Evolutionary conservation across 768 basidiomycete species (phyloP).

Genomic region (Aureoboletus auriporus): DNA sequence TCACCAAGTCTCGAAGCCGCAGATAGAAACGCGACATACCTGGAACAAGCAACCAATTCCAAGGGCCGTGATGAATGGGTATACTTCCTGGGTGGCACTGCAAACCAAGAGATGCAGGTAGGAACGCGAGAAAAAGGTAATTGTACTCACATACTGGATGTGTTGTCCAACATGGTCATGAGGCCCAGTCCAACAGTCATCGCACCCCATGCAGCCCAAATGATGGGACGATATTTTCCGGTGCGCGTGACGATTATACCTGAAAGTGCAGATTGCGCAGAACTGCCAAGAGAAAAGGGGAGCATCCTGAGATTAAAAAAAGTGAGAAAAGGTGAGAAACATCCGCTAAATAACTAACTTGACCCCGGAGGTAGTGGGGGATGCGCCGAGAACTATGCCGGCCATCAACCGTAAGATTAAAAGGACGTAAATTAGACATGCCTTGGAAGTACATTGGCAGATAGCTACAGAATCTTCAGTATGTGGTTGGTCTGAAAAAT

Average conservation of each 20-base stretch:
- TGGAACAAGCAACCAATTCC: slow-evolving; percentile 37
- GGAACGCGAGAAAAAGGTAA: neutral
- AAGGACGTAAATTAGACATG: neutral
- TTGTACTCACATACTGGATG: slow-evolving; percentile 25
- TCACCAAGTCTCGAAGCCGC: neutral
- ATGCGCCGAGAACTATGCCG: slow-evolving; percentile 31
- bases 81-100: slow-evolving; percentile 31
- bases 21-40: slow-evolving; percentile 1
- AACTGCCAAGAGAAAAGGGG: slow-evolving; percentile 28
- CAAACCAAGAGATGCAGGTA: neutral
- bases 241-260: slow-evolving; percentile 25
- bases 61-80: slow-evolving; percentile 29
- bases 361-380: slow-evolving; percentile 31
- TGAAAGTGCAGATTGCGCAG: slow-evolving; percentile 15
- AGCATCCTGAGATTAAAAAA: slow-evolving; percentile 30
- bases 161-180: slow-evolving; percentile 34
- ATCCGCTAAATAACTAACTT: slow-evolving; percentile 14
- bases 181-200: slow-evolving; percentile 34
- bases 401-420: neutral
- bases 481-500: neutral
- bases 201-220: slow-evolving; percentile 28
- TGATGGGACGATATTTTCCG: slow-evolving; percentile 29
- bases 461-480: slow-evolving; percentile 24
- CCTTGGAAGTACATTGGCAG: slow-evolving; percentile 41
- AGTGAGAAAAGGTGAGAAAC: neutral